Conservation (phyloP, 1,139 yeast species). For the Arxiozyma telluris region DNA sequence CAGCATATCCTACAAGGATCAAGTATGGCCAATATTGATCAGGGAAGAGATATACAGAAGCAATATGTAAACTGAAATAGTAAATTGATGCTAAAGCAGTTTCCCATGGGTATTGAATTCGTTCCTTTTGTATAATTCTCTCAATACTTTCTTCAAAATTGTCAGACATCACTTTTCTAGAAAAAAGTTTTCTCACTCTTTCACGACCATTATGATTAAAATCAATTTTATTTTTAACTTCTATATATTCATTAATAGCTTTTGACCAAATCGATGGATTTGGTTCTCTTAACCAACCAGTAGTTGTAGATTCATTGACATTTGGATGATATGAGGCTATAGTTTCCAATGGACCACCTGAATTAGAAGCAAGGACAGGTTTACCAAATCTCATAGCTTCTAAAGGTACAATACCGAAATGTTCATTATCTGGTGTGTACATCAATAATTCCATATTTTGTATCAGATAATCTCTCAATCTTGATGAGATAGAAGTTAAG, state of each 20-base stretch:
- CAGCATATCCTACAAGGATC: constrained; percentile 12
- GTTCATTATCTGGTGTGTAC: constrained; percentile 89
- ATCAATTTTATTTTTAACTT: constrained; percentile 29
- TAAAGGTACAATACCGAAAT: constrained; percentile 94
- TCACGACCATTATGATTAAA: constrained; percentile 45
- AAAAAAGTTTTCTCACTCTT: constrained; percentile 46
- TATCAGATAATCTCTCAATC: constrained; percentile 57
- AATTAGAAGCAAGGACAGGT: constrained; percentile 77
- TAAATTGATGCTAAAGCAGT: constrained; percentile 10
- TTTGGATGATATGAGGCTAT: constrained; percentile 38
- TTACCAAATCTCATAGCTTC: constrained; percentile 84
- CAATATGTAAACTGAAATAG: constrained; percentile 13
- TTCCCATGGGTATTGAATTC: constrained; percentile 15
- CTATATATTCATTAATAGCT: constrained; percentile 40
- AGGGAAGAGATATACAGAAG: constrained; percentile 13
- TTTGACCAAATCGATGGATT: constrained; percentile 55
- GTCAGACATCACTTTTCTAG: constrained; percentile 54
- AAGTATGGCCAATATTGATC: constrained; percentile 15
- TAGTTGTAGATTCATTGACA: constrained; percentile 41
- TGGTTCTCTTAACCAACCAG: constrained; percentile 68
- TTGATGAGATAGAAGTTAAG: constrained; percentile 67
- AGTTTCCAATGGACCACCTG: constrained; percentile 92
- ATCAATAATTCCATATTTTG: constrained; percentile 50
- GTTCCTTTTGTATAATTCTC: constrained; percentile 19
- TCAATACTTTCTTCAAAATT: constrained; percentile 39